Evolutionary conservation across 306 rosid species (phyloP).

Genomic region (Canavalia gladiata): DNA sequence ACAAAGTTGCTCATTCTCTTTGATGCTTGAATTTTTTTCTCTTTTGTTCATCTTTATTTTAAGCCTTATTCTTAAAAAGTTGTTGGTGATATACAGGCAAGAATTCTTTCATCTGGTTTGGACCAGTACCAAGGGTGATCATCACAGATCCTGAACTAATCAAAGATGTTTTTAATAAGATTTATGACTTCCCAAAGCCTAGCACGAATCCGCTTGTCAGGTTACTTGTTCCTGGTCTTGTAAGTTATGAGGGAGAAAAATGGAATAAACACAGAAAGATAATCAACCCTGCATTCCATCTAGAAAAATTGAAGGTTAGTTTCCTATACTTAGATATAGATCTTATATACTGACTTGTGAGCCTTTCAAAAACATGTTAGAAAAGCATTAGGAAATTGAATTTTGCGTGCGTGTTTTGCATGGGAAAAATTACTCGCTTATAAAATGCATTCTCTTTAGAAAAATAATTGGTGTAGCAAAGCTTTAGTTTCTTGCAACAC

Average conservation of each 20-base stretch:
- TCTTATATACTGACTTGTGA: neutral
- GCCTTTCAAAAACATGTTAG: no score
- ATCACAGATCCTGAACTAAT: conserved; percentile 36
- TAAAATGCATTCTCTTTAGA: neutral
- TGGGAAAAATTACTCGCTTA: no score
- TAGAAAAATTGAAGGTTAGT: conserved; percentile 33
- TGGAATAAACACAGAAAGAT: conserved; percentile 36
- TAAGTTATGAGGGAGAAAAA: conserved; percentile 10
- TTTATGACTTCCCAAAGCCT: neutral
- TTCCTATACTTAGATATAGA: neutral
- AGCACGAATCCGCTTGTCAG: neutral
- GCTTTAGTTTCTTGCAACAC: neutral
- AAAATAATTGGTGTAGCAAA: neutral
- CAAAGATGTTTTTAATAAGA: neutral
- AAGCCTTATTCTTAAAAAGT: neutral
- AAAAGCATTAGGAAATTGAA: neutral
- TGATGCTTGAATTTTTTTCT: neutral
- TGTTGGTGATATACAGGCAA: conserved; percentile 19
- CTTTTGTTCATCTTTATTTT: neutral
- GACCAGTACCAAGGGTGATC: conserved; percentile 41
- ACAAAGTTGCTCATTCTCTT: neutral
- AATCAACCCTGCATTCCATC: conserved; percentile 35
- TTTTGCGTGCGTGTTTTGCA: no score
- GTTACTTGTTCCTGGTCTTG: conserved; percentile 13
- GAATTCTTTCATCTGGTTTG: conserved; percentile 35